Base-by-base conservation (phyloP, 345 rosid genomes). In the Laguncularia racemosa region DNA sequence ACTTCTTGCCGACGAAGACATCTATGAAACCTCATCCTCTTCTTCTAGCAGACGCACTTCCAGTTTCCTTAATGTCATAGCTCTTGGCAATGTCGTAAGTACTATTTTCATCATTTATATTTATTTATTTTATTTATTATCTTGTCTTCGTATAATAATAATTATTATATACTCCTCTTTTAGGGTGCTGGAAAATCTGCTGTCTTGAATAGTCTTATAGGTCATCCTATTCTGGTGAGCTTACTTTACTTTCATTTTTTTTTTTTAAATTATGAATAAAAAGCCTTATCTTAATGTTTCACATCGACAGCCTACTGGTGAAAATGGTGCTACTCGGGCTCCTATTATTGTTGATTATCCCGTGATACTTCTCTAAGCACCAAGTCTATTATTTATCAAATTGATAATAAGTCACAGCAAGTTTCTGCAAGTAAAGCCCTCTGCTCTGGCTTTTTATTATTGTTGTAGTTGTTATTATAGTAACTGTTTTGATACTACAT, bases 171-270 rank as follows among this genome's bases (percentile, higher is more conserved):
- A 45, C 48, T 33, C 16, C 49, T 6, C 10, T 26, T 45, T 23
- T 82, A 90, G 99, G 99, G 99, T 71, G 95, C 99, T 63, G 99
- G 99, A 53, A 95, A 95, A 72, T 95, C 99, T 71, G 99, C 95
- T 10, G 79, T 76, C 55, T 69, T 95, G 57, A 95, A 95, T 71
- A 95, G 99, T 84, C 69, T 95, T 16, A 80, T 95, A 62, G 99
- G 99, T 56, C 97, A 95, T 76, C 96, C 97, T 55, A 78, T 95
- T 53, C 71, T 95, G 84, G 99, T 95, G 72, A 79, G 92, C 62
- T 69, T 21, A 61, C 44, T 58, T 60, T 14, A 23, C 17, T 46
- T 55, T 61, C 52, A 11, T 46, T 60, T 20, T 16, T 46, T 56
- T 47, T 1, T 0, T 52, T 48, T 52, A n/a, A n/a, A n/a, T n/a